Evolutionary conservation across 306 rosid genomes (phyloP).

Genomic region (Cucumis cinereus): DNA sequence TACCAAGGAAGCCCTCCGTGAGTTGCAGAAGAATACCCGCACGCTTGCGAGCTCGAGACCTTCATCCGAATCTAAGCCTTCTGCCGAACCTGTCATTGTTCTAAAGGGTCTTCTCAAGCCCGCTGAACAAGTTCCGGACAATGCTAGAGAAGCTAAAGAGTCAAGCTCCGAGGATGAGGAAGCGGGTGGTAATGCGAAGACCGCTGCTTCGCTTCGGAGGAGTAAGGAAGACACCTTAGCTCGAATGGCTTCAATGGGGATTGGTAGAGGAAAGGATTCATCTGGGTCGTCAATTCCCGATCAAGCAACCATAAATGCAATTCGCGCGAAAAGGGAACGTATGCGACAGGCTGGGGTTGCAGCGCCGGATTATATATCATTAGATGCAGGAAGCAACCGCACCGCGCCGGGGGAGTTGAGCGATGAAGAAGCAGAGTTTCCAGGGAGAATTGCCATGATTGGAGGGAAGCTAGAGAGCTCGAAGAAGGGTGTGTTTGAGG

Average conservation of each 20-base stretch:
- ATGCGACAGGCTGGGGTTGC: conserved; percentile 56
- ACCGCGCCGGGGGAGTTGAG: conserved; percentile 83
- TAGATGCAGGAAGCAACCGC: conserved; percentile 85
- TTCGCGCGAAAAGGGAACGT: conserved; percentile 68
- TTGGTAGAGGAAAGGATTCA: conserved; percentile 28
- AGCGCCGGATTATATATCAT: conserved; percentile 60
- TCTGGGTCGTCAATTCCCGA: conserved; percentile 44
- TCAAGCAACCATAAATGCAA: conserved; percentile 57
- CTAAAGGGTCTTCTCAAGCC: conserved; percentile 68
- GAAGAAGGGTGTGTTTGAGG: conserved; percentile 89
- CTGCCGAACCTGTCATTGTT: conserved; percentile 59
- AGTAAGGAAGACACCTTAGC: conserved; percentile 31
- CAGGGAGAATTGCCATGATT: conserved; percentile 61
- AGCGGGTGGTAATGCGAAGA: conserved; percentile 9
- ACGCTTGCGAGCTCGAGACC: conserved; percentile 55
- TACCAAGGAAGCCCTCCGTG: conserved; percentile 80
- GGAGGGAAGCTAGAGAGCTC: conserved; percentile 56
- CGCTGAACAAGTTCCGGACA: conserved; percentile 8
- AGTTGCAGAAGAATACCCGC: conserved; percentile 91
- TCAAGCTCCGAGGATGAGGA: conserved; percentile 31
- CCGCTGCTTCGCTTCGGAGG: conserved; percentile 9
- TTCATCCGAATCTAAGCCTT: conserved; percentile 39
- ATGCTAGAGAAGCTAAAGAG: conserved; percentile 13
- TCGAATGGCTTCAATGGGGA: conserved; percentile 40
- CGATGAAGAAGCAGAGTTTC: conserved; percentile 82